Percentiles rank a stretch among this genome's conserved stretches.
These are phyloP conservation scores for Ophioceras dolichostomum DNA, from an alignment of 2,329 filamentous ascomycete species.

Conservation along the genomic window DNA sequence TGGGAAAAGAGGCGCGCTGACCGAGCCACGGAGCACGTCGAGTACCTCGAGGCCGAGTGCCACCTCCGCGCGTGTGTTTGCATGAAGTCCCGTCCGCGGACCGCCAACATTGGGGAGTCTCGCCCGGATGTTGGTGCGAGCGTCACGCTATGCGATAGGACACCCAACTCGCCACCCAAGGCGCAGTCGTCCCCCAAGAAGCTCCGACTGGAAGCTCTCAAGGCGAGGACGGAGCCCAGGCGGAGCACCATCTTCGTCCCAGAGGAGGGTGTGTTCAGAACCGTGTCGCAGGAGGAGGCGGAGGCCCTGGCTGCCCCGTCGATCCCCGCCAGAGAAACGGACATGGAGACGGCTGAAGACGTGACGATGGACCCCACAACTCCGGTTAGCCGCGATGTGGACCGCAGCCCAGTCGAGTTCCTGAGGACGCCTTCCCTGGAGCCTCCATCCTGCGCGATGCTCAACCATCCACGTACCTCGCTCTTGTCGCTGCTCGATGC, in stretches of 20 bases:
- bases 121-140: constrained; percentile 29
- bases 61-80: constrained; percentile 55
- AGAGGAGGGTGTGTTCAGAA: constrained; percentile 50
- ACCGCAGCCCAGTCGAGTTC: constrained; percentile 25
- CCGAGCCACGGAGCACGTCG: constrained; percentile 58
- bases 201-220: constrained; percentile 18
- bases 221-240: constrained; percentile 26
- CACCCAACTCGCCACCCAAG: constrained; percentile 14
- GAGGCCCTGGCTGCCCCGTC: constrained; percentile 24
- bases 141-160: constrained; percentile 26
- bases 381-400: constrained; percentile 16
- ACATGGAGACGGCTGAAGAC: constrained; percentile 7
- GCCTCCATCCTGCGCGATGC: constrained; percentile 44
- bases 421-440: constrained; percentile 51
- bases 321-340: constrained; percentile 11
- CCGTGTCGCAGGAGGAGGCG: constrained; percentile 41
- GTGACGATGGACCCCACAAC: constrained; percentile 17
- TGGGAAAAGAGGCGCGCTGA: constrained; percentile 53
- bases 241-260: constrained; percentile 47
- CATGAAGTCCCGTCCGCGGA: constrained; percentile 25
- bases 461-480: constrained; percentile 41
- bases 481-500: constrained; percentile 50
- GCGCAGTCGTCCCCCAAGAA: constrained; percentile 18
- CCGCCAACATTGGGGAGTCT: constrained; percentile 15
- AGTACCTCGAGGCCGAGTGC: constrained; percentile 67